Conservation (phyloP, 1,284 basidiomycete species). For the Omphalotus olearius region DNA sequence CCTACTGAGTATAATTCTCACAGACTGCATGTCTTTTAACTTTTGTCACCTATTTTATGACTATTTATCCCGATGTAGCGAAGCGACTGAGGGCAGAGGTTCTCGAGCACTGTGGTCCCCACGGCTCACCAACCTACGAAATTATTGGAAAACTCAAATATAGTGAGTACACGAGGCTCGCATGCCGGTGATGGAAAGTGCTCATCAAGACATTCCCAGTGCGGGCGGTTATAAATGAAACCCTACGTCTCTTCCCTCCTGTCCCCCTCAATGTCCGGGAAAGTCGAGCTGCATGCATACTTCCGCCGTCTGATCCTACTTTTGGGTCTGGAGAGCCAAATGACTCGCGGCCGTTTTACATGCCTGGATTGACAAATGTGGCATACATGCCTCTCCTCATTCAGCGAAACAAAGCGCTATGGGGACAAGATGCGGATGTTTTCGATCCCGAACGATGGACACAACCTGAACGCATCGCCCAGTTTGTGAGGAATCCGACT, state of each 20-base stretch:
- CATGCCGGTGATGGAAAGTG: neutral
- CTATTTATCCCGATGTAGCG: constrained; percentile 52
- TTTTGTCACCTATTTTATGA: constrained; percentile 62
- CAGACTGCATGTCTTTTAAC: constrained; percentile 63
- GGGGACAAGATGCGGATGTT: constrained; percentile 64
- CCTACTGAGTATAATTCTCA: neutral
- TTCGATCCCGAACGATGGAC: constrained; percentile 74
- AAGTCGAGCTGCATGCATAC: constrained; percentile 42
- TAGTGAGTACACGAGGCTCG: constrained; percentile 35
- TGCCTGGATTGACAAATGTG: constrained; percentile 55
- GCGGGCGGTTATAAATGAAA: constrained; percentile 70
- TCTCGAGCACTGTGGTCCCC: constrained; percentile 45
- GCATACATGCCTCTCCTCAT: constrained; percentile 55
- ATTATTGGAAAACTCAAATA: constrained; percentile 56
- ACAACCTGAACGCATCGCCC: constrained; percentile 42
- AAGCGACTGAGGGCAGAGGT: constrained; percentile 57
- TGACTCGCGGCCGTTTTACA: constrained; percentile 43
- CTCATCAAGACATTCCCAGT: constrained; percentile 32
- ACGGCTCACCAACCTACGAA: constrained; percentile 46
- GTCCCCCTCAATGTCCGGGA: constrained; percentile 66
- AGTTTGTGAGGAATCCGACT: constrained; percentile 51
- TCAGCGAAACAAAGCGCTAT: constrained; percentile 56
- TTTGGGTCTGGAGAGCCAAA: constrained; percentile 27
- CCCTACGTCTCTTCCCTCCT: constrained; percentile 67
- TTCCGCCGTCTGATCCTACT: constrained; percentile 49